Evolutionary conservation across 805 yeast species (phyloP), one percentile per base, ranked within the genome.

Genomic region (Saccharomycopsis synnaedendra): DNA sequence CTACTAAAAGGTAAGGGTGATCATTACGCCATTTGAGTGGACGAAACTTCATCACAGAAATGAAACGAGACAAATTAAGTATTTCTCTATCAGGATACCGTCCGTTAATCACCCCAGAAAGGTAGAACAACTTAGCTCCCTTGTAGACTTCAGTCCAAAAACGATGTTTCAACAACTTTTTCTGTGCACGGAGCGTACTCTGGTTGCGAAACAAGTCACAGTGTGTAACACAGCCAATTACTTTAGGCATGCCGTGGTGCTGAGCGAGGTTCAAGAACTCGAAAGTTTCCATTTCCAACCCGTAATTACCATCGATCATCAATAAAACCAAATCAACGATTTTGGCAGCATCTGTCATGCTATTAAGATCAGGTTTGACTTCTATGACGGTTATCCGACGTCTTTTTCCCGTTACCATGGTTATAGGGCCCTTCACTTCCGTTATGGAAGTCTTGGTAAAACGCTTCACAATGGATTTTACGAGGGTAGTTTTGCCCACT

Each of bases 1-100:
- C 99, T 10, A 90, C 88, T 51, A 93, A 69, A 57, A 93, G 63
- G 61, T 93, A 93, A 4, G 97, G 95, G 68, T 93, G 99, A 68
- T 93, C 97, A 62, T 90, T 93, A 69, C 98, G 79, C 99, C 99
- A 93, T 64, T 93, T 93, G 57, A 94, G 71, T n/a, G 99, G 99
- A 60, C 98, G 77, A 66, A 94, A 94, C 64, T 94, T 93, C 97
- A 94, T 90, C 42, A 90, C 97, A 4, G 94, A 82, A 47, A 93
- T 85, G 62, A 94, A 93, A 56, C 99, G 73, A 3, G 95, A 82
- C 58, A 93, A 72, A 60, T 93, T 93, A 52, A 93, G 70, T 52
- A 93, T 85, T 63, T 93, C 99, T 57, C 98, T 74, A 64, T 93
- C 99, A 1, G 98, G 98, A 61, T 93, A 93, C 61, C 99, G 78